Percentiles rank a stretch among this genome's conserved stretches.
These are phyloP conservation scores for Xylaria sp. DNA, from an alignment of 2,329 filamentous ascomycete genomes.

Conservation along the genomic window DNA sequence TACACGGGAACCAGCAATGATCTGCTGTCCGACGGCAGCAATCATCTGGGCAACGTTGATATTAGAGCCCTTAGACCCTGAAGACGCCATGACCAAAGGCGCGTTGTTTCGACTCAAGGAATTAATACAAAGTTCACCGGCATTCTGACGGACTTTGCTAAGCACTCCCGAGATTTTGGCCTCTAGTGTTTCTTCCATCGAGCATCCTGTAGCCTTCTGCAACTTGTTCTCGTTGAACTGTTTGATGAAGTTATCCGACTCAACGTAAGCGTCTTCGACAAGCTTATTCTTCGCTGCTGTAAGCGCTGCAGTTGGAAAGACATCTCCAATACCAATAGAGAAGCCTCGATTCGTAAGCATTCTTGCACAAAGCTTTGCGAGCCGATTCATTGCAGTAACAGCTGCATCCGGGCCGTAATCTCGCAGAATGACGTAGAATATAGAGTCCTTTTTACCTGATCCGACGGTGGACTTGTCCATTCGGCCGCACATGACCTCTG, in stretches of 20 bases:
- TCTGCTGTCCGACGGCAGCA: constrained; percentile 95
- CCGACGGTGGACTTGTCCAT: constrained; percentile 99
- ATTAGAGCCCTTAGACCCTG: constrained; percentile 94
- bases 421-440: constrained; percentile 96
- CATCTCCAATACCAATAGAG: constrained; percentile 95
- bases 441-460: constrained; percentile 94
- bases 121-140: constrained; percentile 89
- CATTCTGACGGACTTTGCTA: constrained; percentile 89
- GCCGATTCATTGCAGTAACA: constrained; percentile 90
- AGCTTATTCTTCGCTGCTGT: constrained; percentile 78
- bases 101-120: constrained; percentile 92
- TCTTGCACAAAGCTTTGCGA: constrained; percentile 90
- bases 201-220: constrained; percentile 87
- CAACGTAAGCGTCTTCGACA: constrained; percentile 79
- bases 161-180: constrained; percentile 91
- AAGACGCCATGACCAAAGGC: constrained; percentile 95
- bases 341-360: constrained; percentile 92
- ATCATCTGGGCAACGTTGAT: constrained; percentile 99
- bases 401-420: constrained; percentile 93
- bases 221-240: constrained; percentile 83
- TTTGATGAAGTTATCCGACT: constrained; percentile 85
- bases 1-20: constrained; percentile 93
- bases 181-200: constrained; percentile 91
- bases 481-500: constrained; percentile 94
- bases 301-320: constrained; percentile 81